These are phyloP conservation scores for Raphanus sativus DNA, from an alignment of 345 rosid species.

Conservation along the genomic window DNA sequence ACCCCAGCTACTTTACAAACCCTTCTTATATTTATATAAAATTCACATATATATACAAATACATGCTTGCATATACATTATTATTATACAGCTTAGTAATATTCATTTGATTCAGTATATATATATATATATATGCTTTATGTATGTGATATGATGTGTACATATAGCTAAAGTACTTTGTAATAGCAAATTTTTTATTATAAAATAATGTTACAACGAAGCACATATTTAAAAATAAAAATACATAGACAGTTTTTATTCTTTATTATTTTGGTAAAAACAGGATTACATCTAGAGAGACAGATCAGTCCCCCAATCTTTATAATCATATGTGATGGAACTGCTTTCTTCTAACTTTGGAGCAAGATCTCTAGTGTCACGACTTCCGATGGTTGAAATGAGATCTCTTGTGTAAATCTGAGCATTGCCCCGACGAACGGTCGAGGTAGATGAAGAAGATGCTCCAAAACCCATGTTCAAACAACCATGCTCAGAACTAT, in stretches of 20 bases:
- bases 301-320: constrained; percentile 23
- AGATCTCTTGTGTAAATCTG: constrained; percentile 22
- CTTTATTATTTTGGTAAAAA: background rate
- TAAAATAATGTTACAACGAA: constrained; percentile 10
- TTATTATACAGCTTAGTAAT: background rate
- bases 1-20: background rate
- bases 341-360: background rate
- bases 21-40: background rate
- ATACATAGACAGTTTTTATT: background rate
- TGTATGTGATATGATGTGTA: background rate
- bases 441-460: background rate
- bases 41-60: background rate
- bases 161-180: background rate
- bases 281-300: constrained; percentile 20
- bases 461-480: background rate
- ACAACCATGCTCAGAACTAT: constrained; percentile 30
- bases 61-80: background rate
- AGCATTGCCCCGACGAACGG: background rate
- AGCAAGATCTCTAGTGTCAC: constrained; percentile 7
- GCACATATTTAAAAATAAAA: background rate
- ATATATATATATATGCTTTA: background rate
- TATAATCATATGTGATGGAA: background rate
- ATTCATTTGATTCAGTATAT: background rate
- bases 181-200: background rate
- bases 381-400: constrained; percentile 28